These are phyloP conservation scores for Apiospora aurea DNA, from an alignment of 2,329 filamentous ascomycete species.

Conservation along the genomic window DNA sequence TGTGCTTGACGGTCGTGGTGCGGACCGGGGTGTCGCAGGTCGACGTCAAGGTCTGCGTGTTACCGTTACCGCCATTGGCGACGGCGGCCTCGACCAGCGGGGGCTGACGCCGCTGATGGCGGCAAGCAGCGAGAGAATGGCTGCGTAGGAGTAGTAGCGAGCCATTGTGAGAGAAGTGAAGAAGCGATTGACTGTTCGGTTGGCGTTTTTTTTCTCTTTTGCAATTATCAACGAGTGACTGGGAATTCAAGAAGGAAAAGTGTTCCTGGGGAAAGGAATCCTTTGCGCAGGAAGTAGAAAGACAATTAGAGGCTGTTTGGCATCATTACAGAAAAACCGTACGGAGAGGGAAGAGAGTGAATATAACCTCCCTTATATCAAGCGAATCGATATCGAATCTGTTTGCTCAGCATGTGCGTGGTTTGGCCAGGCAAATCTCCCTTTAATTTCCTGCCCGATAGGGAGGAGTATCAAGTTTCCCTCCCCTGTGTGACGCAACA, in stretches of 20 bases:
- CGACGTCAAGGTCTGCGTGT: not conserved
- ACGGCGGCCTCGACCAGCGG: not conserved
- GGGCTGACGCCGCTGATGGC: not conserved
- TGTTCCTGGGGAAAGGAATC: not conserved
- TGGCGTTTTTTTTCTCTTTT: too few relatives aligned
- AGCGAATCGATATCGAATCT: not conserved
- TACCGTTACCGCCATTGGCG: not conserved
- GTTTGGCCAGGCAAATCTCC: slow-evolving; percentile 4
- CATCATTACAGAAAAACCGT: not conserved
- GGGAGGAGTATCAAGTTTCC: slow-evolving; percentile 6
- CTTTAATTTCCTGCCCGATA: slow-evolving; percentile 16
- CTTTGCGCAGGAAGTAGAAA: not conserved
- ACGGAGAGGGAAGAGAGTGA: not conserved
- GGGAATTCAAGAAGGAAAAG: not conserved
- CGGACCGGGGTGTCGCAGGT: not conserved
- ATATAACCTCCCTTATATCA: slow-evolving; percentile 1
- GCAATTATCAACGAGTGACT: not conserved
- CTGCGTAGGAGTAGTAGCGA: not conserved
- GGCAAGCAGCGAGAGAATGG: slow-evolving; percentile 4
- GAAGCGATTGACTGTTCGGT: not conserved
- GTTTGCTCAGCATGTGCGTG: not conserved
- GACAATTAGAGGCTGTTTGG: not conserved
- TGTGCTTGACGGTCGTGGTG: not conserved
- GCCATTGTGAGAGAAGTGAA: not conserved
- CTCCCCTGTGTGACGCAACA: slow-evolving; percentile 1